A percentile compares a stretch with the other conserved stretches of the same genome.
Conservation (phyloP, 805 yeast genomes). For the Yarrowia porcina region DNA sequence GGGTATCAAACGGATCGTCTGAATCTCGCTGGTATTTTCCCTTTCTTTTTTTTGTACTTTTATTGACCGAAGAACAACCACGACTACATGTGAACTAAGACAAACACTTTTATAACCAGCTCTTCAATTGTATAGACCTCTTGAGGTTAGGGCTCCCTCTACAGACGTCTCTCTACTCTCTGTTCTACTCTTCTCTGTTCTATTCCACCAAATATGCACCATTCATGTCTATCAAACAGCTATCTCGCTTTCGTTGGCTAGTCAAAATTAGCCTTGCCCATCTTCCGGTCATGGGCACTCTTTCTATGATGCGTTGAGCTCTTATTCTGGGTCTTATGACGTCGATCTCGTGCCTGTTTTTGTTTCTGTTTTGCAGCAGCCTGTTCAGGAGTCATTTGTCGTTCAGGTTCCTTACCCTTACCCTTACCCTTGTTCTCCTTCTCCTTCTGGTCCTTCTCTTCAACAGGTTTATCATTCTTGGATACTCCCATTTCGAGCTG, state of each 20-base stretch:
- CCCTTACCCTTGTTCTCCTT: background rate
- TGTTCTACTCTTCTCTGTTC: too few relatives aligned
- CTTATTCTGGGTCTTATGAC: slow-evolving; percentile 21
- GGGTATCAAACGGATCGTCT: too few relatives aligned
- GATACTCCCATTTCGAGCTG: slow-evolving; percentile 4
- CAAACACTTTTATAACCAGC: too few relatives aligned
- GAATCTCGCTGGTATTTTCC: too few relatives aligned
- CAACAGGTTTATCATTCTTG: slow-evolving; percentile 2
- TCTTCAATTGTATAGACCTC: too few relatives aligned
- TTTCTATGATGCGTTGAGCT: slow-evolving; percentile 24
- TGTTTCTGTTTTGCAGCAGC: slow-evolving; percentile 11
- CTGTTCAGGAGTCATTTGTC: slow-evolving; percentile 5
- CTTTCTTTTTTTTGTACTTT: too few relatives aligned
- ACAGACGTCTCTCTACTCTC: too few relatives aligned
- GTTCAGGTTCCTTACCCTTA: background rate
- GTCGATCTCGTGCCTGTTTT: slow-evolving; percentile 21
- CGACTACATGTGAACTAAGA: too few relatives aligned
- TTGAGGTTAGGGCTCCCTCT: too few relatives aligned
- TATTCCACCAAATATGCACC: too few relatives aligned
- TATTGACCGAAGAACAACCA: too few relatives aligned
- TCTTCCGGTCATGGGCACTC: slow-evolving; percentile 18
- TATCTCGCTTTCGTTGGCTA: background rate
- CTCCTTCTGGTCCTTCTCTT: background rate
- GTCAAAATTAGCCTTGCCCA: slow-evolving; percentile 16
- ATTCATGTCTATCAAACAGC: too few relatives aligned